Percentiles rank a stretch among this genome's conserved stretches.
Conservation (phyloP, 2,329 filamentous ascomycete species). For the Fusarium sulawesiense region DNA sequence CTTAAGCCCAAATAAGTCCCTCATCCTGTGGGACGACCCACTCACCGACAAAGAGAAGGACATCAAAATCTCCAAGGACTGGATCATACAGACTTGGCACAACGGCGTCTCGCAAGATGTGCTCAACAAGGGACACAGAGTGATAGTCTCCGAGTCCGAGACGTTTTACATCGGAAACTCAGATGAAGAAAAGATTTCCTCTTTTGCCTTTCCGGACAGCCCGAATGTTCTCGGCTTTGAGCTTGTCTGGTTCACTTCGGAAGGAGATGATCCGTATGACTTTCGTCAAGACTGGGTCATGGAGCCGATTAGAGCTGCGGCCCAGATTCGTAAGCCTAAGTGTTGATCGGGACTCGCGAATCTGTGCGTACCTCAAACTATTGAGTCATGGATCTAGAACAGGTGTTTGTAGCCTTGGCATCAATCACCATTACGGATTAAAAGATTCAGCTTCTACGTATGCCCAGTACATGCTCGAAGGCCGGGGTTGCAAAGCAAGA, state of each 20-base stretch:
- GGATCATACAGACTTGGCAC: constrained; percentile 24
- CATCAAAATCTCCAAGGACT: not conserved
- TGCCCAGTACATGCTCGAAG: too few species aligned
- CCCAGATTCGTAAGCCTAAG: not conserved
- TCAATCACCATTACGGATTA: too few species aligned
- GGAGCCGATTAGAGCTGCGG: constrained; percentile 9
- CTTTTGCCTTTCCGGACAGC: not conserved
- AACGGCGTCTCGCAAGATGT: not conserved
- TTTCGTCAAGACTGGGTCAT: constrained; percentile 4
- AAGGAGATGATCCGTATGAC: constrained; percentile 5
- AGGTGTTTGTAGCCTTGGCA: not conserved
- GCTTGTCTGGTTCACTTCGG: constrained; percentile 9
- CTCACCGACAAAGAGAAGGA: constrained; percentile 4
- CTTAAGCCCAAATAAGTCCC: not conserved
- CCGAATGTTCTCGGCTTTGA: constrained; percentile 3
- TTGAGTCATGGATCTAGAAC: not conserved
- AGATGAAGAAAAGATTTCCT: not conserved
- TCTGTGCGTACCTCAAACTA: not conserved
- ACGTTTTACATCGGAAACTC: constrained; percentile 18
- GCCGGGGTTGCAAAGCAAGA: too few species aligned
- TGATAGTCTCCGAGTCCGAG: constrained; percentile 1
- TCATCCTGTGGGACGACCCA: constrained; percentile 13
- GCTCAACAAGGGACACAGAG: constrained; percentile 3
- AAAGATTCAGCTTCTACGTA: too few species aligned
- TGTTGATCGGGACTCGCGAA: not conserved